Conservation (phyloP, 345 rosid species). For the Citrus inodora region DNA sequence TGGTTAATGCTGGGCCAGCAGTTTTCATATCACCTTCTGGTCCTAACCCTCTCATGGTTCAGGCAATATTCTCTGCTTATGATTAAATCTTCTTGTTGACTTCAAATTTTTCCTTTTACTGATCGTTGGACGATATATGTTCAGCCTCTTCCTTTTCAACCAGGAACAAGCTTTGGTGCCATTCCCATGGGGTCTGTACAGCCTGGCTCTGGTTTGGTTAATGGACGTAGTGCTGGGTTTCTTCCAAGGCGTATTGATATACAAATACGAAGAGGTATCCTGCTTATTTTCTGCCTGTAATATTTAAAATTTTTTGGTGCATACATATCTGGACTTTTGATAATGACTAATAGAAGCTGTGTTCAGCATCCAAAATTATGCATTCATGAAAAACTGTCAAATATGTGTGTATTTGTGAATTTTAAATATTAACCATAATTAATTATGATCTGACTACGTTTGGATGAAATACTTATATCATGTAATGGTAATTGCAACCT, state of each 20-base stretch:
- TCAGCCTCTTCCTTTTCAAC: slow-evolving; percentile 71
- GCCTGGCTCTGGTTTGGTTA: slow-evolving; percentile 46
- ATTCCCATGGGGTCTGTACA: slow-evolving; percentile 49
- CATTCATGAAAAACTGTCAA: background rate
- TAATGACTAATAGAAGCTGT: background rate
- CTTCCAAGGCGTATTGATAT: slow-evolving; percentile 75
- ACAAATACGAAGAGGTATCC: slow-evolving; percentile 69
- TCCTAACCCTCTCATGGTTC: slow-evolving; percentile 85
- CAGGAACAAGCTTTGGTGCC: slow-evolving; percentile 50
- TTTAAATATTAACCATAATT: background rate
- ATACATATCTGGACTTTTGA: background rate
- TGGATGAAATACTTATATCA: background rate
- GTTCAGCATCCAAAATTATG: background rate
- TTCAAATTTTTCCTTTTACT: slow-evolving; percentile 14
- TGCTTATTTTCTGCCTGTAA: slow-evolving; percentile 1
- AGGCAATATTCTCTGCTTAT: slow-evolving; percentile 36
- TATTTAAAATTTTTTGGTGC: background rate
- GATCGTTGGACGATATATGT: slow-evolving; percentile 19
- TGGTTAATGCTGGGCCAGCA: slow-evolving; percentile 81
- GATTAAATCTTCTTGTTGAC: background rate
- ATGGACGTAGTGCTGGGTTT: slow-evolving; percentile 46
- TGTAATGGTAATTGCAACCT: background rate
- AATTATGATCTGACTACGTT: background rate
- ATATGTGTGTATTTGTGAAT: background rate
- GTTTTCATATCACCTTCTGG: slow-evolving; percentile 62